Percentiles rank a stretch among this genome's conserved stretches.
Conservation (phyloP, 2,329 filamentous ascomycete genomes). For the Sporothrix phasma region DNA sequence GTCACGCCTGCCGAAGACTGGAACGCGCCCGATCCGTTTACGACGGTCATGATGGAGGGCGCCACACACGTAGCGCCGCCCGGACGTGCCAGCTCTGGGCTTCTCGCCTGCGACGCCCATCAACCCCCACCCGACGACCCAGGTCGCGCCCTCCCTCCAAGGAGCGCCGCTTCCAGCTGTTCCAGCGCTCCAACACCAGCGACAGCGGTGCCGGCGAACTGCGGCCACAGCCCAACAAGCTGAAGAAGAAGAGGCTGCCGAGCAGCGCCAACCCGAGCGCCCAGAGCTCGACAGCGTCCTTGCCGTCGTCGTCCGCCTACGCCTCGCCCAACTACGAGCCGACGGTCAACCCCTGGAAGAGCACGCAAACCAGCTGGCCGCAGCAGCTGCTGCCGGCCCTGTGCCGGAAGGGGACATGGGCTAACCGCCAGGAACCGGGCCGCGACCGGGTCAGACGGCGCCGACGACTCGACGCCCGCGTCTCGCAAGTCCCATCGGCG, state of each 20-base stretch:
- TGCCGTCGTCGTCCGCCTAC: conserved; percentile 40
- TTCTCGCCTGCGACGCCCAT: conserved; percentile 9
- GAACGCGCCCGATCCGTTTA: background rate
- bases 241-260: conserved; percentile 75
- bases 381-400: background rate
- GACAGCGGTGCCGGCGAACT: conserved; percentile 45
- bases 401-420: background rate
- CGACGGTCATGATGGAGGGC: background rate
- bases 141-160: conserved; percentile 46
- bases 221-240: conserved; percentile 68
- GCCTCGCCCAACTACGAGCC: conserved; percentile 38
- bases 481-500: conserved; percentile 35
- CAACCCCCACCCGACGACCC: conserved; percentile 35
- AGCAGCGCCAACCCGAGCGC: conserved; percentile 75
- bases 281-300: conserved; percentile 77
- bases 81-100: background rate
- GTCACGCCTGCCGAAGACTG: conserved; percentile 26
- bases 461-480: conserved; percentile 37
- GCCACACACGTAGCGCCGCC: background rate
- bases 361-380: background rate
- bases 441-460: conserved; percentile 19
- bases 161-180: conserved; percentile 60
- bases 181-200: conserved; percentile 57
- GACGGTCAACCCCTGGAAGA: conserved; percentile 12
- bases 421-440: background rate